A percentile compares a stretch with the other conserved stretches of the same genome.
Evolutionary conservation across 1,284 basidiomycete genomes (phyloP).

Genomic region (Ceratorhiza oryzae-sativae): DNA sequence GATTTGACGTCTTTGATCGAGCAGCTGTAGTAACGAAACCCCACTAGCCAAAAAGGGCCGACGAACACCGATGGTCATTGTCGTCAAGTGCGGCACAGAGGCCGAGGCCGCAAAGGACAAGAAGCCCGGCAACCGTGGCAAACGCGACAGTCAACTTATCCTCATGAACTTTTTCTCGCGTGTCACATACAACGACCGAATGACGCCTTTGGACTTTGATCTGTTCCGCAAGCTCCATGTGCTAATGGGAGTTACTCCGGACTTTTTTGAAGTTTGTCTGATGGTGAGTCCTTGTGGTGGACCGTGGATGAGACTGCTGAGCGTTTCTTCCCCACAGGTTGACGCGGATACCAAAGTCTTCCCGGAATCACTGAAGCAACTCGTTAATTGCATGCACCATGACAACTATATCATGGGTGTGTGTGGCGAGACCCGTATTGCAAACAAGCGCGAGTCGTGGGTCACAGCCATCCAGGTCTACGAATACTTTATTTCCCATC

Average conservation of each 20-base stretch:
- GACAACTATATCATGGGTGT: constrained; percentile 99
- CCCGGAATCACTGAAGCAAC: constrained; percentile 81
- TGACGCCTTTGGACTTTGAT: constrained; percentile 97
- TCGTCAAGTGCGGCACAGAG: constrained; percentile 97
- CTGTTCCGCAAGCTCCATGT: constrained; percentile 96
- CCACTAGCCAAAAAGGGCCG: constrained; percentile 76
- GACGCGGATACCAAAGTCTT: constrained; percentile 97
- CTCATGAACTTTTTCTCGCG: constrained; percentile 99
- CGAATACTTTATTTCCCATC: constrained; percentile 99
- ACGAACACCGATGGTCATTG: constrained; percentile 91
- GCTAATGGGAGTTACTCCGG: constrained; percentile 98
- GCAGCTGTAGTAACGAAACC: too few relatives aligned
- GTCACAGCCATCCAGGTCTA: constrained; percentile 98
- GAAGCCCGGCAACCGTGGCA: constrained; percentile 98
- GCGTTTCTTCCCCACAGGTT: constrained; percentile 62
- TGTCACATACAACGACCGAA: constrained; percentile 98
- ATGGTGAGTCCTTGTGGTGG: constrained; percentile 71
- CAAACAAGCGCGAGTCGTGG: constrained; percentile 98
- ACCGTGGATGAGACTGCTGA: not conserved
- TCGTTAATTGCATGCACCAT: constrained; percentile 98
- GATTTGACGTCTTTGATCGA: constrained; percentile 1
- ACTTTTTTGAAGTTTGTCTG: constrained; percentile 96
- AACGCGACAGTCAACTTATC: constrained; percentile 98
- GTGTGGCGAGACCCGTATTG: constrained; percentile 97
- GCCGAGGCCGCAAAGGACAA: constrained; percentile 79